Percentiles rank a stretch among this genome's conserved stretches.
These are phyloP conservation scores for Megacollybia marginata DNA, from an alignment of 768 basidiomycete genomes.

Conservation along the genomic window DNA sequence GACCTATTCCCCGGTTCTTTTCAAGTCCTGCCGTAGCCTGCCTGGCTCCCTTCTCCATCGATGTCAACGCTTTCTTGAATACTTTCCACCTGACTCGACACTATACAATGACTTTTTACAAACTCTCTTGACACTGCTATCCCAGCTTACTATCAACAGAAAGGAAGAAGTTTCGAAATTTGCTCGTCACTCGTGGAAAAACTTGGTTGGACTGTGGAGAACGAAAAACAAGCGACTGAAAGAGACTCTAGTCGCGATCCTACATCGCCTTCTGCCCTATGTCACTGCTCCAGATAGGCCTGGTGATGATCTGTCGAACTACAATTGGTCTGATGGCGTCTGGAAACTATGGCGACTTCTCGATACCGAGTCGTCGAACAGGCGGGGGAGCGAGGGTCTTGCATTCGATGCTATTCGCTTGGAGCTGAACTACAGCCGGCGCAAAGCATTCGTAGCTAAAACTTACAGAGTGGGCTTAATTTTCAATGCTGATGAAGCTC, in stretches of 20 bases:
- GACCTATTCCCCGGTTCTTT: constrained; percentile 50
- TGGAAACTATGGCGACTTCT: constrained; percentile 48
- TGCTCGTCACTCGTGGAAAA: constrained; percentile 55
- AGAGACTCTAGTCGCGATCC: constrained; percentile 69
- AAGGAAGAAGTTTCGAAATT: constrained; percentile 51
- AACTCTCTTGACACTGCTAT: constrained; percentile 61
- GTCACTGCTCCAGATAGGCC: constrained; percentile 31
- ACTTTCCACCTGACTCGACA: constrained; percentile 68
- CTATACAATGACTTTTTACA: constrained; percentile 71
- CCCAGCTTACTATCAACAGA: constrained; percentile 73
- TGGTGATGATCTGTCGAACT: constrained; percentile 12
- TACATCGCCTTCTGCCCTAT: constrained; percentile 70
- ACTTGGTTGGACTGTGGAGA: constrained; percentile 65
- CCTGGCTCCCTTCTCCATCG: constrained; percentile 50
- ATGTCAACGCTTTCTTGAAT: constrained; percentile 53
- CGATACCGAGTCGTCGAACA: constrained; percentile 53
- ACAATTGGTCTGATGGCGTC: constrained; percentile 39
- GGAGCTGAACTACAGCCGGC: constrained; percentile 21
- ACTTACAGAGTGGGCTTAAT: constrained; percentile 71
- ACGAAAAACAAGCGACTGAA: constrained; percentile 73
- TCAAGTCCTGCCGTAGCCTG: constrained; percentile 21
- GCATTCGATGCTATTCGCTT: constrained; percentile 61
- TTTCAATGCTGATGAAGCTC: constrained; percentile 62
- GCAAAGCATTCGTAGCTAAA: constrained; percentile 44
- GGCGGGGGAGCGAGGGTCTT: constrained; percentile 60